Evolutionary conservation across 129 eudicot genomes (phyloP).

Genomic region (Pittosporum tobira): DNA sequence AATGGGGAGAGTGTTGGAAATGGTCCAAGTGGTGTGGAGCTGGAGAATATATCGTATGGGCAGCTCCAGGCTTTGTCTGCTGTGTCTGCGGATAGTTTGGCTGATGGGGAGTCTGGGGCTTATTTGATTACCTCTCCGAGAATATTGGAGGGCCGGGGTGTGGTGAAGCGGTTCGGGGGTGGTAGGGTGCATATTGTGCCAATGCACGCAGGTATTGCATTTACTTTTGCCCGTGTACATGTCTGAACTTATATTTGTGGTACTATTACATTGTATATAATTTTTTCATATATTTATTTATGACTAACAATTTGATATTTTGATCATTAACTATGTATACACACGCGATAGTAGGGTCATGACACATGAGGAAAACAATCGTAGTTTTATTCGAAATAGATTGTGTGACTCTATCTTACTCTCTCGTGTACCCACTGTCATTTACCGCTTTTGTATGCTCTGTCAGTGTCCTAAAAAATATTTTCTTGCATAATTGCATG

Average conservation of each 20-base stretch:
- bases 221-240: not conserved
- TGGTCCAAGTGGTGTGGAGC: slow-evolving; percentile 13
- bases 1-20: slow-evolving; percentile 36
- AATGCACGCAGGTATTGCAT: slow-evolving; percentile 64
- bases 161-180: slow-evolving; percentile 45
- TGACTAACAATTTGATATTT: no score
- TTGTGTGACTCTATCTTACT: no score
- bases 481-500: no score
- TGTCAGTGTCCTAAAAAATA: no score
- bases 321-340: no score
- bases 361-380: no score
- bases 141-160: slow-evolving; percentile 68
- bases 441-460: no score
- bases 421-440: no score
- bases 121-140: slow-evolving; percentile 67
- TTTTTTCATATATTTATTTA: not conserved
- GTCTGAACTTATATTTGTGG: not conserved
- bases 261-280: no score
- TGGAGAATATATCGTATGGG: slow-evolving; percentile 90
- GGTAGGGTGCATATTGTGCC: slow-evolving; percentile 64
- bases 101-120: slow-evolving; percentile 20
- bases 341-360: no score
- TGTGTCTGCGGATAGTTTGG: slow-evolving; percentile 54
- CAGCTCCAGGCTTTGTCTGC: slow-evolving; percentile 86
- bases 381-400: no score